phyloP scores from a whole-genome alignment of 1,284 basidiomycete species.

The Stereum hirsutum region DNA sequence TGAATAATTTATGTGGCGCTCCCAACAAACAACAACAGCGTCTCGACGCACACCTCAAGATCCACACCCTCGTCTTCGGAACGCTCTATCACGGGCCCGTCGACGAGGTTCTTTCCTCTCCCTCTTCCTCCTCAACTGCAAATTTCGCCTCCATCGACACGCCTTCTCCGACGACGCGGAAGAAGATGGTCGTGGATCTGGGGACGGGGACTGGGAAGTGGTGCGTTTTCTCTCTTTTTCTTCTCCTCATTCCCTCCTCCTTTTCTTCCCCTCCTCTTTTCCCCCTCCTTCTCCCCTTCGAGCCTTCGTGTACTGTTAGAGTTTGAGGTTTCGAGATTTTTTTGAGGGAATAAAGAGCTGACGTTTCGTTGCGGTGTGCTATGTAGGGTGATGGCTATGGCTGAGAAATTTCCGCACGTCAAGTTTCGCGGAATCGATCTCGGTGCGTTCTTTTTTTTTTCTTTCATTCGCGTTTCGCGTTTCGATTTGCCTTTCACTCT shows the following conservation, averaged over 20 bases:
- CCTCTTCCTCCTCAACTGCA: conserved; percentile 16
- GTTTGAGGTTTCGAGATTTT: conserved; percentile 4
- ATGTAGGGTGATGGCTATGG: conserved; percentile 65
- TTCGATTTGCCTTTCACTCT: conserved; percentile 9
- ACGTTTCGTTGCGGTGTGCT: not conserved
- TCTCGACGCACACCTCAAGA: conserved; percentile 35
- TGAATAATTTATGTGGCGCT: too few species aligned
- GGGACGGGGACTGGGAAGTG: conserved; percentile 66
- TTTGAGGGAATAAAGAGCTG: conserved; percentile 4
- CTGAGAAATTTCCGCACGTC: conserved; percentile 48
- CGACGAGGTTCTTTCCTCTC: conserved; percentile 32
- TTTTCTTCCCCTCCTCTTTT: conserved; percentile 12
- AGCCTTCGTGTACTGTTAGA: conserved; percentile 10
- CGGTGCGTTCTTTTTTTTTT: conserved; percentile 30
- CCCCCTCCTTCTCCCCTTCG: conserved; percentile 1
- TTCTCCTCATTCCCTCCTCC: not conserved
- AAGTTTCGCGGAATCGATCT: conserved; percentile 64
- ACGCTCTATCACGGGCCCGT: conserved; percentile 52
- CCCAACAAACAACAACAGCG: too few species aligned
- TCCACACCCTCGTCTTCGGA: conserved; percentile 38
- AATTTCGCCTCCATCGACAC: too few species aligned
- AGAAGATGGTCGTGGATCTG: conserved; percentile 51
- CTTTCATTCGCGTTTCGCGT: conserved; percentile 5
- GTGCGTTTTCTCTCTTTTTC: conserved; percentile 39
- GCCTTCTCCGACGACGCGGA: too few species aligned